Conservation (phyloP, 2,329 filamentous ascomycete genomes). For the Blastomyces gilchristii region DNA sequence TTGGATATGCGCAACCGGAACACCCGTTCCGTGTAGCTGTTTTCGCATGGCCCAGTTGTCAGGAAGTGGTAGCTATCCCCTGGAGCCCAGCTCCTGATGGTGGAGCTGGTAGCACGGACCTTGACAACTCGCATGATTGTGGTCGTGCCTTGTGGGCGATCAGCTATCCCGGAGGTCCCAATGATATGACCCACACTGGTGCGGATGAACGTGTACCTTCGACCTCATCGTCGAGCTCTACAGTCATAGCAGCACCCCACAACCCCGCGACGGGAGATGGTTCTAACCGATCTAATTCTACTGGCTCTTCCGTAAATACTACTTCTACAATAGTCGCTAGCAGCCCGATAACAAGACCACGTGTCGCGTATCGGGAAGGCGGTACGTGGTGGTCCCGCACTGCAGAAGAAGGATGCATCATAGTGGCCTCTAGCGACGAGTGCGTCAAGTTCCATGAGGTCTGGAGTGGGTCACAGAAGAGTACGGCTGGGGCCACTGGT, state of each 20-base stretch:
- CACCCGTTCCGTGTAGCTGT: constrained; percentile 83
- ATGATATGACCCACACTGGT: constrained; percentile 17
- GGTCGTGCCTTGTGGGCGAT: constrained; percentile 70
- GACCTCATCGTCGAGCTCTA: neutral
- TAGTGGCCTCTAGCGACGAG: constrained; percentile 84
- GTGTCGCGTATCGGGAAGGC: constrained; percentile 37
- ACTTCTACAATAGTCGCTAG: neutral
- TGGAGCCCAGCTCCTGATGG: constrained; percentile 53
- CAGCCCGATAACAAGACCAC: neutral
- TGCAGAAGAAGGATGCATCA: constrained; percentile 67
- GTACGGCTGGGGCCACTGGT: constrained; percentile 45
- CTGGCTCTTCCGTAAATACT: neutral
- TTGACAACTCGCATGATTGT: constrained; percentile 25
- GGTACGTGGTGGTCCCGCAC: constrained; percentile 48
- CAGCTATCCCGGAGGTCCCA: constrained; percentile 60
- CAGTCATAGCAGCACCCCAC: neutral
- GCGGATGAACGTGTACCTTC: constrained; percentile 1
- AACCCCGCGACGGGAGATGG: neutral
- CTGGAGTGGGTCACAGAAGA: constrained; percentile 59
- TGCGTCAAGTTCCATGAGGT: constrained; percentile 94
- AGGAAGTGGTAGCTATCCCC: constrained; percentile 72
- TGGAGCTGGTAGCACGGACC: constrained; percentile 20
- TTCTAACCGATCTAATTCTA: neutral
- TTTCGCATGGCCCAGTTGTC: constrained; percentile 88
- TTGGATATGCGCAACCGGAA: constrained; percentile 85